phyloP scores from a whole-genome alignment of 495 filamentous ascomycete genomes.

The Penicillium tannophilum region DNA sequence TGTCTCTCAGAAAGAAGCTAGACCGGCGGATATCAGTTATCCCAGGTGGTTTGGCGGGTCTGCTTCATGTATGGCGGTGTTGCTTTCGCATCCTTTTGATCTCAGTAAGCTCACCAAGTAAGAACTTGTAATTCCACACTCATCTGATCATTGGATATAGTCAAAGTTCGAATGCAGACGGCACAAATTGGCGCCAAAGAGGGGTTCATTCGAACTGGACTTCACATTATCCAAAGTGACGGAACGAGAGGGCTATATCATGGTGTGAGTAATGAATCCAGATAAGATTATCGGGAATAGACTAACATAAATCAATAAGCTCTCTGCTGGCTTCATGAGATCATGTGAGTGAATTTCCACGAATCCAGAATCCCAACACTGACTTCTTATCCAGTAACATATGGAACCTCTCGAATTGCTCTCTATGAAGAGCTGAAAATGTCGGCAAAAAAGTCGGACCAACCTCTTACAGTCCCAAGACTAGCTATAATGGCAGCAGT shows the following conservation, averaged over 20 bases:
- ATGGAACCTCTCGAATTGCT: slow-evolving; percentile 45
- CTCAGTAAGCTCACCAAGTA: slow-evolving; percentile 27
- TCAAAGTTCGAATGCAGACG: slow-evolving; percentile 41
- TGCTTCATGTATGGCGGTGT: slow-evolving; percentile 45
- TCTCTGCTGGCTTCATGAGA: slow-evolving; percentile 32
- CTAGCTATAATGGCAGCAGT: slow-evolving; percentile 71
- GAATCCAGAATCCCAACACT: neutral
- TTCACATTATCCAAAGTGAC: slow-evolving; percentile 34
- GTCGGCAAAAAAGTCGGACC: slow-evolving; percentile 48
- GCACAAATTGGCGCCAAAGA: slow-evolving; percentile 25
- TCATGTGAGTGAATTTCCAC: slow-evolving; percentile 19
- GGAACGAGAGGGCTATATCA: slow-evolving; percentile 36
- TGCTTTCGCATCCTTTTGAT: slow-evolving; percentile 47
- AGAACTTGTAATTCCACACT: no score
- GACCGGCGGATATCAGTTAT: slow-evolving; percentile 25
- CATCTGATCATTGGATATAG: slow-evolving; percentile 4
- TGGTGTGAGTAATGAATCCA: slow-evolving; percentile 29
- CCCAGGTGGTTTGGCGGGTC: slow-evolving; percentile 49
- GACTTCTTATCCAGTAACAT: slow-evolving; percentile 36
- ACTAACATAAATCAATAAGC: slow-evolving; percentile 7
- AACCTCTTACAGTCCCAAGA: slow-evolving; percentile 55
- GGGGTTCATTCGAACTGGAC: slow-evolving; percentile 35
- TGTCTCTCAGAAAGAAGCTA: slow-evolving; percentile 7
- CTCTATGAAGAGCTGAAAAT: slow-evolving; percentile 73
- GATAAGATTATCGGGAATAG: neutral